Percentiles rank a stretch among this genome's conserved stretches.
Evolutionary conservation across 768 basidiomycete genomes (phyloP).

Genomic region (Leccinum boreale): DNA sequence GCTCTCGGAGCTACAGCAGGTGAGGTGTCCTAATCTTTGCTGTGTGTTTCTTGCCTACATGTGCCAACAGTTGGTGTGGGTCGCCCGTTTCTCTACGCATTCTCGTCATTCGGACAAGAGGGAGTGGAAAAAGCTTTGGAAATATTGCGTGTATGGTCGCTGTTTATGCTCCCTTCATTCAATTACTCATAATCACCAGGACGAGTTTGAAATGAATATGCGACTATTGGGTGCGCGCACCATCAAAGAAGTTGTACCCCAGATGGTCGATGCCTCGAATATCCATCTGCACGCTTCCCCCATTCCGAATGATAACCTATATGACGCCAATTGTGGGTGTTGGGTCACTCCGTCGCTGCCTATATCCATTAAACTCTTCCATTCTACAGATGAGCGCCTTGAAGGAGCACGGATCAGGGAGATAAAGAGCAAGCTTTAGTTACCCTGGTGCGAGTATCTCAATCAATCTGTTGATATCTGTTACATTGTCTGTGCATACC

Average conservation of each 20-base stretch:
- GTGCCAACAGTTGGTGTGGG: conserved; percentile 65
- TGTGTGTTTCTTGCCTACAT: conserved; percentile 7
- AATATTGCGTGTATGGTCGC: conserved; percentile 59
- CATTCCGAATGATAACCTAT: conserved; percentile 73
- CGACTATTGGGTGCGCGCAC: conserved; percentile 83
- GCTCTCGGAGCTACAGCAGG: conserved; percentile 89
- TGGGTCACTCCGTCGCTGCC: background rate
- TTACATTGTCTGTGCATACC: background rate
- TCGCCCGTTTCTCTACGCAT: conserved; percentile 85
- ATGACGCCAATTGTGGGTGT: conserved; percentile 74
- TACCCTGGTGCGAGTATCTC: background rate
- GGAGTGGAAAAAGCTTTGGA: conserved; percentile 83
- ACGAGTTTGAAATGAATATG: conserved; percentile 99
- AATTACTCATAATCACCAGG: conserved; percentile 41
- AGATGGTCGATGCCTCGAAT: conserved; percentile 86
- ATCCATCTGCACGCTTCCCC: conserved; percentile 61
- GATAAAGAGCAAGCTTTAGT: conserved; percentile 38
- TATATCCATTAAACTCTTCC: conserved; percentile 1
- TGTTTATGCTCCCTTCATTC: background rate
- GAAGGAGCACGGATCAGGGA: conserved; percentile 40
- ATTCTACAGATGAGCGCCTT: conserved; percentile 40
- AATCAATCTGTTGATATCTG: background rate
- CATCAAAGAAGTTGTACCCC: conserved; percentile 73
- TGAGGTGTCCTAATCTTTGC: conserved; percentile 16
- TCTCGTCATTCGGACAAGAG: conserved; percentile 83